A percentile compares a stretch with the other conserved stretches of the same genome.
These are phyloP conservation scores for Primulina huaijiensis DNA, from an alignment of 257 asterid genomes.

Conservation along the genomic window DNA sequence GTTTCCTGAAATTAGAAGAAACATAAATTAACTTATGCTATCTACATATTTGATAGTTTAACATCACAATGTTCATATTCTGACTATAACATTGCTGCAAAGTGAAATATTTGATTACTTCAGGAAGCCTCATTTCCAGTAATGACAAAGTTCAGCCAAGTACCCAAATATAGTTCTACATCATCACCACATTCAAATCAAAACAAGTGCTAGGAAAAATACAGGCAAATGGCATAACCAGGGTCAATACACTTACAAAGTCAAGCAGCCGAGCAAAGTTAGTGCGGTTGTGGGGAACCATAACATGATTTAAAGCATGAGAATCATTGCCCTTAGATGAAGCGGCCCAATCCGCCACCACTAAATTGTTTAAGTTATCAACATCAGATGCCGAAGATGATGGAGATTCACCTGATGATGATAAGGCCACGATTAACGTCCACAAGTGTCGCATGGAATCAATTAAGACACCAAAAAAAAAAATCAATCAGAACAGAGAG, in stretches of 20 bases:
- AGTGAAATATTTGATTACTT: too few species aligned
- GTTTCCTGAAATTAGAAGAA: background rate
- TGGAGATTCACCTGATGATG: constrained; percentile 82
- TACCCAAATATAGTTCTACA: background rate
- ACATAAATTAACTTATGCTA: background rate
- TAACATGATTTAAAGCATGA: constrained; percentile 51
- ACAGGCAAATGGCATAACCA: constrained; percentile 17
- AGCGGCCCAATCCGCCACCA: constrained; percentile 51
- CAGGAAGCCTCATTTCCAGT: constrained; percentile 2
- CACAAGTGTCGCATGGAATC: constrained; percentile 19
- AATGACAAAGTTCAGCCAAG: background rate
- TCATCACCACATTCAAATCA: constrained; percentile 11
- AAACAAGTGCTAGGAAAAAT: constrained; percentile 2
- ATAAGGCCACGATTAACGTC: constrained; percentile 29
- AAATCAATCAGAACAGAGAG: constrained; percentile 2
- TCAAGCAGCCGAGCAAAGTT: constrained; percentile 71
- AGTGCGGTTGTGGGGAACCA: constrained; percentile 60
- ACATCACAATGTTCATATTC: background rate
- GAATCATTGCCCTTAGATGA: constrained; percentile 57
- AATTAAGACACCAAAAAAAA: constrained; percentile 6
- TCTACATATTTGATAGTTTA: background rate
- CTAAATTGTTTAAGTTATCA: constrained; percentile 77
- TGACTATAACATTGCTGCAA: too few species aligned
- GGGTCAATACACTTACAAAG: constrained; percentile 60
- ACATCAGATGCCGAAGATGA: constrained; percentile 92